Conservation (phyloP, 192 early-diverging fungal genomes). For the Backusella tuberculispora region DNA sequence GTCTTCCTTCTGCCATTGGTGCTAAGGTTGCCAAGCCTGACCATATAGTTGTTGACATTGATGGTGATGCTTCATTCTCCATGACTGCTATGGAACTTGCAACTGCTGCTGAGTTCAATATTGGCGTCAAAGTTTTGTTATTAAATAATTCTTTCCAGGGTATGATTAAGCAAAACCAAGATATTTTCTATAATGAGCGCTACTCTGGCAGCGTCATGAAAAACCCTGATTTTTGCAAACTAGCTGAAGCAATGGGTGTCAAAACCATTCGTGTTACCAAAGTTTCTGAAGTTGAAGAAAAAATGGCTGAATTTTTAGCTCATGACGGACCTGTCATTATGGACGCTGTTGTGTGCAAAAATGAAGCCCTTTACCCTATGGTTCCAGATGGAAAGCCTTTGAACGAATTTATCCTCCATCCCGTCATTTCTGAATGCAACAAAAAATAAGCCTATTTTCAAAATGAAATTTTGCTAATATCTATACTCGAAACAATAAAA, state of each 20-base stretch:
- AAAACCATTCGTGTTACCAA: conserved; percentile 85
- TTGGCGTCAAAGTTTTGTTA: no score
- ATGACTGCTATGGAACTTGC: no score
- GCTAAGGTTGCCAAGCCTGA: no score
- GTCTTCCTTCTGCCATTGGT: no score
- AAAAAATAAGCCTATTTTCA: no score
- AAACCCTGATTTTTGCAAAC: conserved; percentile 98
- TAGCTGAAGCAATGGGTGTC: conserved; percentile 92
- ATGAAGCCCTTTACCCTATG: conserved; percentile 97
- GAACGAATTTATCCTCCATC: conserved; percentile 82
- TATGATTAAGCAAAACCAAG: conserved; percentile 90
- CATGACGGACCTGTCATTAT: no score
- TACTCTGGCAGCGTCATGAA: conserved; percentile 92
- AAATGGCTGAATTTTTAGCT: conserved; percentile 90
- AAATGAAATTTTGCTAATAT: no score
- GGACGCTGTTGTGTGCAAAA: conserved; percentile 88
- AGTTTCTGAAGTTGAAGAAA: conserved; percentile 79
- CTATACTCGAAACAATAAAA: no score
- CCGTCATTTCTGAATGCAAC: background rate
- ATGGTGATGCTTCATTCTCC: no score
- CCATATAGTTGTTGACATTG: no score
- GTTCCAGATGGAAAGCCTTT: conserved; percentile 92
- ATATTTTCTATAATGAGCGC: conserved; percentile 96
- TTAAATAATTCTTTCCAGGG: no score
- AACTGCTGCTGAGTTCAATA: no score